These are phyloP conservation scores for Fusarium palustre DNA, from an alignment of 2,329 filamentous ascomycete genomes.

Conservation along the genomic window DNA sequence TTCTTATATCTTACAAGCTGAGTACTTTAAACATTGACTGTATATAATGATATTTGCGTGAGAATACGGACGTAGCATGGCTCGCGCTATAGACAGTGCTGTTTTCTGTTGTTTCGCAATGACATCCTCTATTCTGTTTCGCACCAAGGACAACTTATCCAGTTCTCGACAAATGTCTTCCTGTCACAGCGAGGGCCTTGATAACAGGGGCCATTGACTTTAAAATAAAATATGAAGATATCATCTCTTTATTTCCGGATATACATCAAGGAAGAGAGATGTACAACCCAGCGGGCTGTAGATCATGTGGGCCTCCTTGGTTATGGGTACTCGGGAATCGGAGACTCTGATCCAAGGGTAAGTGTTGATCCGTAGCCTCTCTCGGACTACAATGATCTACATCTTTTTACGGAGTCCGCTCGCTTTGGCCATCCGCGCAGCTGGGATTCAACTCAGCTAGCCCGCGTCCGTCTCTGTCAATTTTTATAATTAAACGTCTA, in stretches of 20 bases:
- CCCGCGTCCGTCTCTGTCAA: background rate
- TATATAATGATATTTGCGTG: background rate
- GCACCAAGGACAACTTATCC: no score
- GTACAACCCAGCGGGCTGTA: background rate
- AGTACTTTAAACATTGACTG: background rate
- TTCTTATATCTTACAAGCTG: background rate
- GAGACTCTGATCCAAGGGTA: background rate
- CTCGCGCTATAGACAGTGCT: background rate
- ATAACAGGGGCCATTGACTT: background rate
- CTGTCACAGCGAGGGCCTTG: background rate
- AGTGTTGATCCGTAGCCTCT: background rate
- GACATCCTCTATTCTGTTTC: background rate
- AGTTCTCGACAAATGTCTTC: no score
- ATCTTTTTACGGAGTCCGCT: background rate
- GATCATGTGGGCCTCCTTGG: background rate
- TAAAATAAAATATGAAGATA: background rate
- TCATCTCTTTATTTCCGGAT: background rate
- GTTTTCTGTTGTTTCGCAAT: rapidly evolving
- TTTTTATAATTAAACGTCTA: background rate
- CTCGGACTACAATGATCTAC: background rate
- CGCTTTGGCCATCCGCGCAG: background rate
- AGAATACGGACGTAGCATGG: background rate
- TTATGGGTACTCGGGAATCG: background rate
- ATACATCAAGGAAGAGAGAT: background rate
- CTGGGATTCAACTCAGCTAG: background rate